phyloP scores from a whole-genome alignment of 345 rosid genomes.

The Rhodomyrtus tomentosa region DNA sequence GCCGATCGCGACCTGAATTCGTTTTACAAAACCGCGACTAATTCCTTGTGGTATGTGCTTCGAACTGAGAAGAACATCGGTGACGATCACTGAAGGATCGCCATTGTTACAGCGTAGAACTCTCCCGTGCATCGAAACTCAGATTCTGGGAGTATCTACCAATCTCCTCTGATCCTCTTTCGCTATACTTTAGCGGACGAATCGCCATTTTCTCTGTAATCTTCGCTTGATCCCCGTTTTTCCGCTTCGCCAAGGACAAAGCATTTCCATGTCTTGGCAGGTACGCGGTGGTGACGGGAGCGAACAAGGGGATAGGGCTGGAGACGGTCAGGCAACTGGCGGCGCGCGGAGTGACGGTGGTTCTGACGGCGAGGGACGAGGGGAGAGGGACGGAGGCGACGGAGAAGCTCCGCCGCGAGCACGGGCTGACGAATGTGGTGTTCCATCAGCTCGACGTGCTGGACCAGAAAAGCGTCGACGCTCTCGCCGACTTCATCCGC shows the following conservation, averaged over 20 bases:
- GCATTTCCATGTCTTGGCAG: neutral
- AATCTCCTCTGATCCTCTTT: neutral
- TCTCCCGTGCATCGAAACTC: neutral
- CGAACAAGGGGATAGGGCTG: conserved; percentile 42
- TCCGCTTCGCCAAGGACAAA: neutral
- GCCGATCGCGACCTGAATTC: neutral
- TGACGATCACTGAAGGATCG: neutral
- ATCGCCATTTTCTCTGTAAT: neutral
- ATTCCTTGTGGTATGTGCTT: neutral
- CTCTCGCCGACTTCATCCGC: conserved; percentile 19
- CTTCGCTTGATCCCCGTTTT: neutral
- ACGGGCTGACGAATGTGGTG: conserved; percentile 23
- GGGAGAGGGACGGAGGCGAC: conserved; percentile 27
- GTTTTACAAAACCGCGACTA: neutral
- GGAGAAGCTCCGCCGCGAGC: conserved; percentile 9
- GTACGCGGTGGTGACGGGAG: conserved; percentile 36
- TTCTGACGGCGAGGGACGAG: conserved; percentile 35
- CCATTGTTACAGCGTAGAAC: neutral
- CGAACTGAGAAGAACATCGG: neutral
- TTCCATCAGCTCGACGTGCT: conserved; percentile 47
- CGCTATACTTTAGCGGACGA: neutral
- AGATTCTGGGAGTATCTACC: neutral
- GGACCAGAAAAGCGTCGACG: conserved; percentile 17
- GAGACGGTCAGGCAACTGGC: conserved; percentile 40
- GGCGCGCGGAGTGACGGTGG: conserved; percentile 22